Conservation (phyloP, 2,329 filamentous ascomycete species). For the Epichloe hybrida region DNA sequence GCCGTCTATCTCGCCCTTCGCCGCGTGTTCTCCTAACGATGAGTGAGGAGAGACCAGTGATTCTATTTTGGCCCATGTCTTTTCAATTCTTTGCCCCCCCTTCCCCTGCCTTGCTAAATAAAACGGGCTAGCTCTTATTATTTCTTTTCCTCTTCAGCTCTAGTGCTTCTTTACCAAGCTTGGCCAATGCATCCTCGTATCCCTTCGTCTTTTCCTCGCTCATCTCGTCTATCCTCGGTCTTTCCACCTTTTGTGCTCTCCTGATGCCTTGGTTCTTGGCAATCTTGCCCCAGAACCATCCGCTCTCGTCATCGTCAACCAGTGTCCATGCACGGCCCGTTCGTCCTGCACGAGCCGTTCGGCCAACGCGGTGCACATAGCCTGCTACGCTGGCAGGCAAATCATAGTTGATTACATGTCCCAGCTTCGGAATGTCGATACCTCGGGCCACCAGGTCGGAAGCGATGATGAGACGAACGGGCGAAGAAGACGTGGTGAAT, state of each 20-base stretch:
- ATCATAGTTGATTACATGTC: constrained; percentile 89
- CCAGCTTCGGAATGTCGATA: constrained; percentile 66
- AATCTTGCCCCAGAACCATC: constrained; percentile 87
- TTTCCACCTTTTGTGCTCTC: constrained; percentile 30
- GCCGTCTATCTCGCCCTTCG: constrained; percentile 12
- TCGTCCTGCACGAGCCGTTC: constrained; percentile 73
- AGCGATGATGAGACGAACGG: constrained; percentile 65
- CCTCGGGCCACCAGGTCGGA: constrained; percentile 90
- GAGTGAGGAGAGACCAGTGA: constrained; percentile 10
- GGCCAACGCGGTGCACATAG: constrained; percentile 85
- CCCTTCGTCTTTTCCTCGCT: constrained; percentile 29
- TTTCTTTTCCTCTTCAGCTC: constrained; percentile 15
- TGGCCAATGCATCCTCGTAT: constrained; percentile 45
- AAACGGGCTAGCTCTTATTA: background rate
- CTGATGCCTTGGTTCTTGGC: constrained; percentile 41
- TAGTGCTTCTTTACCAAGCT: constrained; percentile 47
- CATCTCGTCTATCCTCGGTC: constrained; percentile 34
- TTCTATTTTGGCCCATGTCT: too few relatives aligned
- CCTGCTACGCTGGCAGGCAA: constrained; percentile 66
- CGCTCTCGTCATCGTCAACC: constrained; percentile 66
- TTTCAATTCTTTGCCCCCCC: too few relatives aligned
- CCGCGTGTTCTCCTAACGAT: constrained; percentile 15
- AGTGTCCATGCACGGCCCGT: constrained; percentile 74
- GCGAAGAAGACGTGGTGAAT: constrained; percentile 54
- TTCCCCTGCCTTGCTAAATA: too few relatives aligned